Evolutionary conservation across 768 basidiomycete genomes (phyloP).

Genomic region (Lentinula edodes): DNA sequence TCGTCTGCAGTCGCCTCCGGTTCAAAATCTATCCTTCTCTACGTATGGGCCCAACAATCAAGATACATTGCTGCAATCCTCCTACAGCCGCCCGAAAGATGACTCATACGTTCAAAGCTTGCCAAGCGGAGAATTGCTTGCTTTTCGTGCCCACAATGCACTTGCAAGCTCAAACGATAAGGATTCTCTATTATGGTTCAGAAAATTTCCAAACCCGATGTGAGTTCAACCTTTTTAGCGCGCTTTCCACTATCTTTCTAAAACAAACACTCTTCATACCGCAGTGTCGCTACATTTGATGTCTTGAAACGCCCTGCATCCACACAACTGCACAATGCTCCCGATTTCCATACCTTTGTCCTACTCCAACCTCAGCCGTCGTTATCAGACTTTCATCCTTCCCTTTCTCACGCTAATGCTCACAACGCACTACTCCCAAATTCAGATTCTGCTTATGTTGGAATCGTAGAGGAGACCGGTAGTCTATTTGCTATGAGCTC

Average conservation of each 20-base stretch:
- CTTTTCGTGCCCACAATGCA: conserved; percentile 46
- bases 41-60: conserved; percentile 91
- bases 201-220: conserved; percentile 62
- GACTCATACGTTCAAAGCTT: conserved; percentile 76
- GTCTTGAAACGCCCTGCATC: conserved; percentile 41
- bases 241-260: neutral
- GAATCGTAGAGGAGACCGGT: conserved; percentile 62
- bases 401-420: conserved; percentile 24
- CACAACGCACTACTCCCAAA: conserved; percentile 30
- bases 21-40: conserved; percentile 86
- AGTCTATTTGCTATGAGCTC: conserved; percentile 87
- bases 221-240: conserved; percentile 51
- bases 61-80: conserved; percentile 64
- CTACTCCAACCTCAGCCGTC: conserved; percentile 83
- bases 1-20: conserved; percentile 26
- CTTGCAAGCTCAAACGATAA: conserved; percentile 9
- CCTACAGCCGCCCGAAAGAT: conserved; percentile 76
- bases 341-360: conserved; percentile 53
- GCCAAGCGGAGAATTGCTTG: conserved; percentile 72
- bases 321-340: neutral
- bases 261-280: neutral
- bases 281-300: conserved; percentile 83
- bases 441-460: conserved; percentile 72
- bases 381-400: conserved; percentile 66
- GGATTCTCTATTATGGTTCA: conserved; percentile 50